phyloP scores from a whole-genome alignment of 371 early-diverging fungal species.

The Phascolomyces articulosus region DNA sequence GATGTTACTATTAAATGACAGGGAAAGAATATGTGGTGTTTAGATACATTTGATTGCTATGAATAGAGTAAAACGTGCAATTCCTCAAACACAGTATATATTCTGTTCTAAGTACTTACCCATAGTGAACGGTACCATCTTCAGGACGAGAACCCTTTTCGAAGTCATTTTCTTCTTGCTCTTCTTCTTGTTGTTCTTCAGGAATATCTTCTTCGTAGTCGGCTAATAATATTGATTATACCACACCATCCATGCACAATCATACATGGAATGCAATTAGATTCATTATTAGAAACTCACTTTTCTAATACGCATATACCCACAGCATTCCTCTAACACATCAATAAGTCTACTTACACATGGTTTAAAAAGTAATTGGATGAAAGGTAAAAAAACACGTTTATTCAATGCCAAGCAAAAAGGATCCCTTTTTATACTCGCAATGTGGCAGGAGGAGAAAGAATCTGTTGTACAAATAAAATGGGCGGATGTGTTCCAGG shows the following conservation, averaged over 20 bases:
- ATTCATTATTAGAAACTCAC: too few relatives aligned
- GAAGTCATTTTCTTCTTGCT: not conserved
- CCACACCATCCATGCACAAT: too few relatives aligned
- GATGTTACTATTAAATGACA: slow-evolving; percentile 25
- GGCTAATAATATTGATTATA: too few relatives aligned
- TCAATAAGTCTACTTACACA: too few relatives aligned
- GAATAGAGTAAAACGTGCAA: too few relatives aligned
- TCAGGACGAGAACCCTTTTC: slow-evolving; percentile 6
- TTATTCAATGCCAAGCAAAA: not conserved
- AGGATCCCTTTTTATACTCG: not conserved
- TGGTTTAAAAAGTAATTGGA: not conserved
- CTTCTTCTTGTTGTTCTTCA: not conserved
- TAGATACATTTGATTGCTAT: not conserved
- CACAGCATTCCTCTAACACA: too few relatives aligned
- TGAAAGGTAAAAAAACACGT: not conserved
- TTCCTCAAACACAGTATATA: too few relatives aligned
- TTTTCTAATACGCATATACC: too few relatives aligned
- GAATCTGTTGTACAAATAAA: not conserved
- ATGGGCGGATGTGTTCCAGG: not conserved
- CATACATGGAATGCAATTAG: too few relatives aligned
- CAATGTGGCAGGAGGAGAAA: too few relatives aligned
- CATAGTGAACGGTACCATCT: slow-evolving; percentile 2
- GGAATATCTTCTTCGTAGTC: not conserved
- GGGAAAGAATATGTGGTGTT: too few relatives aligned
- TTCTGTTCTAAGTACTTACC: slow-evolving; percentile 3